Conservation (phyloP, 208 protist genomes). For the Trypanosoma avium region DNA sequence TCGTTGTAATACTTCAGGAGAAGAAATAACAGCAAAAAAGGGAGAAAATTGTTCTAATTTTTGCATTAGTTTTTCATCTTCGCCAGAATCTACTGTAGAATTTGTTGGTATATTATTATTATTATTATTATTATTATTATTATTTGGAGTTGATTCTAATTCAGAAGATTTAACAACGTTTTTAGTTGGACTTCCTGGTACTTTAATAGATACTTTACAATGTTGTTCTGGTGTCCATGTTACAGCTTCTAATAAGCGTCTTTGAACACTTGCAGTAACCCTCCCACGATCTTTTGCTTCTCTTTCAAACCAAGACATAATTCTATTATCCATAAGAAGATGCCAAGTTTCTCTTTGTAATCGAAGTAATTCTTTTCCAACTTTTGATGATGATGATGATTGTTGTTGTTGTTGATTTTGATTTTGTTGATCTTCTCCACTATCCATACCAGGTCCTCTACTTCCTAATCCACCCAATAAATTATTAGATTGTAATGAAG, state of each 20-base stretch:
- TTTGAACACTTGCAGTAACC: conserved; percentile 61
- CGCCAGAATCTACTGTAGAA: neutral
- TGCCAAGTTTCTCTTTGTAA: conserved; percentile 79
- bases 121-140: neutral
- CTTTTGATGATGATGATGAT: too few relatives aligned
- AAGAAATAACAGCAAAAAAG: conserved; percentile 79
- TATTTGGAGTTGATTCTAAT: neutral
- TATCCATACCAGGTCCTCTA: too few relatives aligned
- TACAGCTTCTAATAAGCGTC: conserved; percentile 70
- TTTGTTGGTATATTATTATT: neutral
- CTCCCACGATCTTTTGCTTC: conserved; percentile 64
- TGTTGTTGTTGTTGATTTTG: too few relatives aligned
- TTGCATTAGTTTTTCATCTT: conserved; percentile 34
- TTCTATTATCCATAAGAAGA: conserved; percentile 86
- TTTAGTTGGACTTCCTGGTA: neutral
- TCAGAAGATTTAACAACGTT: neutral
- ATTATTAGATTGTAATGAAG: neutral
- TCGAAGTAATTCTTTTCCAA: conserved; percentile 33
- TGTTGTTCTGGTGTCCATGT: conserved; percentile 20
- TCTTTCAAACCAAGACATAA: conserved; percentile 82
- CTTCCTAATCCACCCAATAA: too few relatives aligned
- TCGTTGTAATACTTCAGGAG: conserved; percentile 43
- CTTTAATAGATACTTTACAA: neutral
- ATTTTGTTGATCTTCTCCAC: too few relatives aligned
- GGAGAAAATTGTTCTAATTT: conserved; percentile 76